Evolutionary conservation across 768 basidiomycete species (phyloP).

Genomic region (Podaxis rugospora): DNA sequence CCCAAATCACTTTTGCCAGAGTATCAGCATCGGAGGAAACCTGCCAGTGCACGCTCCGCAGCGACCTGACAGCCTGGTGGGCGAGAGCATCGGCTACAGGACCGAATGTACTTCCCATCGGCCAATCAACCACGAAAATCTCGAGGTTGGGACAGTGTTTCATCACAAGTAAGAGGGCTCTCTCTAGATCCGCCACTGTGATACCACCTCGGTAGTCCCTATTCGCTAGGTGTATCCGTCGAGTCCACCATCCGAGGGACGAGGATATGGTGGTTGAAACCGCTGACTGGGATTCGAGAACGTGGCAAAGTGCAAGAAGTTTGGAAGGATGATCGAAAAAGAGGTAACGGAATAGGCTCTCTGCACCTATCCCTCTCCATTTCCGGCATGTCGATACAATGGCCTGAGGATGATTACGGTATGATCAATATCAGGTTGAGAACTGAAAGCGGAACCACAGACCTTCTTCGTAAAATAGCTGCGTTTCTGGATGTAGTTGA

Average conservation of each 20-base stretch:
- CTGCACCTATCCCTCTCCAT: conserved; percentile 58
- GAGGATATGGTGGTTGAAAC: conserved; percentile 32
- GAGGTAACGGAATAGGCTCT: conserved; percentile 65
- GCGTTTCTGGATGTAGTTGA: conserved; percentile 52
- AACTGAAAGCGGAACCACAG: conserved; percentile 12
- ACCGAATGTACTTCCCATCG: conserved; percentile 55
- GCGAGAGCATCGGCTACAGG: conserved; percentile 62
- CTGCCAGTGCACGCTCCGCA: conserved; percentile 61
- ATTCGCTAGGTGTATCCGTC: conserved; percentile 50
- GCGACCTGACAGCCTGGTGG: conserved; percentile 39
- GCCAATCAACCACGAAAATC: conserved; percentile 66
- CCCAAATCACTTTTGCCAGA: conserved; percentile 68
- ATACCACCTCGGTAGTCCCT: conserved; percentile 28
- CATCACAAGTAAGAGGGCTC: conserved; percentile 54
- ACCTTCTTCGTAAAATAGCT: conserved; percentile 71
- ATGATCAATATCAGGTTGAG: not conserved
- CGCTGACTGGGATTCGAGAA: conserved; percentile 43
- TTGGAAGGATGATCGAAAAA: conserved; percentile 61
- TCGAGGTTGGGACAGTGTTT: conserved; percentile 68
- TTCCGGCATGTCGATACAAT: conserved; percentile 64
- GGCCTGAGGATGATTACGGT: conserved; percentile 36
- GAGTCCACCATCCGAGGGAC: conserved; percentile 67
- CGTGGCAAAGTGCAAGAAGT: conserved; percentile 45
- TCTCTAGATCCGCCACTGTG: conserved; percentile 45
- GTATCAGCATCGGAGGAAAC: conserved; percentile 42